Conservation (phyloP, 495 filamentous ascomycete genomes). For the Penicillium ucsense region DNA sequence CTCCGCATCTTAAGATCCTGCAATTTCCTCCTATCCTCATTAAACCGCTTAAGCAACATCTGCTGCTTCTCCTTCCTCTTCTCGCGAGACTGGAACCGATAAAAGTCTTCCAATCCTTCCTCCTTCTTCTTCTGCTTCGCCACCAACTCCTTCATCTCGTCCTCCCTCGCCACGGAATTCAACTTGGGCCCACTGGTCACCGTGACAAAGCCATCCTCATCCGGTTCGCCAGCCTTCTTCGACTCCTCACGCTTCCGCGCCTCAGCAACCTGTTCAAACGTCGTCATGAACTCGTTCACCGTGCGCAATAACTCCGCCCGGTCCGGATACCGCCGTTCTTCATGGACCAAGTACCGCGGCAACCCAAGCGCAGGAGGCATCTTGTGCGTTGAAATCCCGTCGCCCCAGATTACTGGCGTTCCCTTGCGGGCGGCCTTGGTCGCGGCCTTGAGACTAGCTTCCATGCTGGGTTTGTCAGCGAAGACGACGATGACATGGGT, state of each 20-base stretch:
- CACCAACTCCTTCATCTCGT: conserved; percentile 62
- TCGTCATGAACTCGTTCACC: conserved; percentile 73
- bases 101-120: conserved; percentile 68
- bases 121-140: conserved; percentile 65
- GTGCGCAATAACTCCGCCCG: conserved; percentile 51
- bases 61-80: conserved; percentile 73
- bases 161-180: conserved; percentile 62
- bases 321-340: conserved; percentile 59
- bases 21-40: conserved; percentile 46
- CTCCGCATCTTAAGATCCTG: conserved; percentile 41
- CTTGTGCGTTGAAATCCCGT: conserved; percentile 40
- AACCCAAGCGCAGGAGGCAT: conserved; percentile 50
- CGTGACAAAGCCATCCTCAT: conserved; percentile 92
- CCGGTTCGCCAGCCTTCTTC: conserved; percentile 61
- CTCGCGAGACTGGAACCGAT: conserved; percentile 87
- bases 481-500: conserved; percentile 71
- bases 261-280: conserved; percentile 57
- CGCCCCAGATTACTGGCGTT: conserved; percentile 47
- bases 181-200: conserved; percentile 67
- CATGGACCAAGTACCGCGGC: conserved; percentile 49
- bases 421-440: conserved; percentile 48
- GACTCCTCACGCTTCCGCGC: conserved; percentile 53
- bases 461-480: conserved; percentile 66
- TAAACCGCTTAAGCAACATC: conserved; percentile 48
- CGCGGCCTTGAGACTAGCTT: conserved; percentile 63